Conservation (phyloP, 495 filamentous ascomycete species). For the Lasiosphaeria miniovina region DNA sequence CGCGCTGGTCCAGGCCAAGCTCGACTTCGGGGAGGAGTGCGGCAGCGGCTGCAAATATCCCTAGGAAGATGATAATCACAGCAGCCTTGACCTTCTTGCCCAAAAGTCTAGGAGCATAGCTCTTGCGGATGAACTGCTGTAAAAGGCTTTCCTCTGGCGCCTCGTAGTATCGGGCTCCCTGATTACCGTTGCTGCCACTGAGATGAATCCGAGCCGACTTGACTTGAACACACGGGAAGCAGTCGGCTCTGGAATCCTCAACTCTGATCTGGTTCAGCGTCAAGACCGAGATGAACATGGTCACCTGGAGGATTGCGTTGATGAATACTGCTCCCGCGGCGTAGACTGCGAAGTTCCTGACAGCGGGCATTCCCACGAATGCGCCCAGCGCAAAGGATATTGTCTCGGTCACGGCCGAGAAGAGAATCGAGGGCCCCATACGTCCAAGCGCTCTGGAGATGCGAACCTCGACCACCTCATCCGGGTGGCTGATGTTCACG, state of each 20-base stretch:
- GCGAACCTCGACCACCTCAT: conserved; percentile 78
- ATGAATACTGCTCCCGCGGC: conserved; percentile 95
- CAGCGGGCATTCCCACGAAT: conserved; percentile 94
- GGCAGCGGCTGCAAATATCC: conserved; percentile 79
- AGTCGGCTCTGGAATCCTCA: conserved; percentile 84
- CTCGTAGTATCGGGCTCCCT: conserved; percentile 51
- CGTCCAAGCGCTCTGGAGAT: conserved; percentile 82
- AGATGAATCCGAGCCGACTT: conserved; percentile 56
- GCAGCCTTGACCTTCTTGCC: conserved; percentile 71
- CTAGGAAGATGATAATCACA: conserved; percentile 77
- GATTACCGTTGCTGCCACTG: conserved; percentile 34
- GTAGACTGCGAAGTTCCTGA: conserved; percentile 94
- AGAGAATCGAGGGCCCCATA: conserved; percentile 95
- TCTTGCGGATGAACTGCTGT: conserved; percentile 81
- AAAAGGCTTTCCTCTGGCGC: conserved; percentile 75
- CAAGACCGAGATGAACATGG: conserved; percentile 91
- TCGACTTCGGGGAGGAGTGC: conserved; percentile 79
- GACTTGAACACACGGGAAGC: conserved; percentile 82
- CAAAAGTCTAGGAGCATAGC: conserved; percentile 80
- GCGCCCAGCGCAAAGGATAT: conserved; percentile 88
- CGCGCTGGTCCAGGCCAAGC: conserved; percentile 89
- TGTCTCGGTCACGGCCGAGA: conserved; percentile 90
- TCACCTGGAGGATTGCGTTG: conserved; percentile 91
- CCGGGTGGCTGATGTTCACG: conserved; percentile 83
- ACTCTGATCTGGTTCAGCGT: conserved; percentile 85